Percentiles rank a stretch among this genome's conserved stretches.
phyloP scores from a whole-genome alignment of 139 green algal species.

The Tetraselmis striata region DNA sequence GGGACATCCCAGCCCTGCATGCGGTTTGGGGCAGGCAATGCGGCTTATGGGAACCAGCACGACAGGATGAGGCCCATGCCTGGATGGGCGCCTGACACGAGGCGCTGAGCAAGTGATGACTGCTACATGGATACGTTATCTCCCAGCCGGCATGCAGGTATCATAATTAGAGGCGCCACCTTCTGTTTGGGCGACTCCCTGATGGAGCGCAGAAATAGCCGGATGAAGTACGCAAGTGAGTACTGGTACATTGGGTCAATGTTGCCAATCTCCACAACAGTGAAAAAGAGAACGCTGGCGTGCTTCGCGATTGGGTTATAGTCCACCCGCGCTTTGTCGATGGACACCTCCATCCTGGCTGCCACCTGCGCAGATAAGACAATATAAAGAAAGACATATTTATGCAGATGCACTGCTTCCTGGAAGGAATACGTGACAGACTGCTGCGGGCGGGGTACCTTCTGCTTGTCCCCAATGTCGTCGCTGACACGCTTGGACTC shows the following conservation, averaged over 20 bases:
- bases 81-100: too few relatives aligned
- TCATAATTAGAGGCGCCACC: constrained; percentile 10
- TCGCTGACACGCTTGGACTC: constrained; percentile 39
- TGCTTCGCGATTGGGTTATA: constrained; percentile 67
- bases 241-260: constrained; percentile 76
- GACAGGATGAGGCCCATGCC: too few relatives aligned
- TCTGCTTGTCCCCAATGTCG: constrained; percentile 66
- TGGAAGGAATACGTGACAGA: too few relatives aligned
- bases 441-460: too few relatives aligned
- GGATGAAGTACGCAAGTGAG: constrained; percentile 54
- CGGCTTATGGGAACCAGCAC: too few relatives aligned
- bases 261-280: constrained; percentile 48
- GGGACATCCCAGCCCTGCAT: background rate
- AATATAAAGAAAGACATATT: too few relatives aligned
- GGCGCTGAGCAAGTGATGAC: too few relatives aligned
- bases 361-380: too few relatives aligned
- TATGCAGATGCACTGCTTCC: too few relatives aligned
- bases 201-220: constrained; percentile 30
- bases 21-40: too few relatives aligned
- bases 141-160: too few relatives aligned
- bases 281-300: constrained; percentile 67
- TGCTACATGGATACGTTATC: too few relatives aligned
- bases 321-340: constrained; percentile 58
- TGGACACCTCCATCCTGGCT: constrained; percentile 72
- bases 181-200: constrained; percentile 24